Evolutionary conservation across 1,284 basidiomycete genomes (phyloP).

Genomic region (Coniferiporia weirii): DNA sequence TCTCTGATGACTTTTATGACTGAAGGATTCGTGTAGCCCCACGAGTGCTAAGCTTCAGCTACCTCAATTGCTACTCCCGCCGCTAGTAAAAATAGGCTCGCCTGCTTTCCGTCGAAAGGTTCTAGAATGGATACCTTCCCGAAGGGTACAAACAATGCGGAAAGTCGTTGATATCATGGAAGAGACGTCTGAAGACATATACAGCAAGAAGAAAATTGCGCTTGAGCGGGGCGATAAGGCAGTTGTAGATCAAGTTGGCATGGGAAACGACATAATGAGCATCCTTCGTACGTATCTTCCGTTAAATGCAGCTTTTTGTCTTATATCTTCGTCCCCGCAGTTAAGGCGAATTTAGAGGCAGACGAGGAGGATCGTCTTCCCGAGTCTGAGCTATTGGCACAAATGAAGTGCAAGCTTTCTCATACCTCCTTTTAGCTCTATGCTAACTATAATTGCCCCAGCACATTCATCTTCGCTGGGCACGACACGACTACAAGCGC

Average conservation of each 20-base stretch:
- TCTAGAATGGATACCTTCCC: constrained; percentile 25
- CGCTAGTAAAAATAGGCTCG: constrained; percentile 9
- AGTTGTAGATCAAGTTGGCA: constrained; percentile 20
- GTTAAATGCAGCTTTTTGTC: neutral
- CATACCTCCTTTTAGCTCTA: constrained; percentile 30
- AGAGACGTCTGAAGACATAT: constrained; percentile 5
- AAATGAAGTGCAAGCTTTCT: constrained; percentile 26
- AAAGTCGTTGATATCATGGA: constrained; percentile 11
- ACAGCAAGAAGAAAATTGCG: constrained; percentile 21
- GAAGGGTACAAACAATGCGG: constrained; percentile 25
- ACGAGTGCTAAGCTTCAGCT: neutral
- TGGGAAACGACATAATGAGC: constrained; percentile 30
- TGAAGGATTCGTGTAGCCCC: neutral
- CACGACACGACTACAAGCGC: constrained; percentile 29
- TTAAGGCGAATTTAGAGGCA: constrained; percentile 24
- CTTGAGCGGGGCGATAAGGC: constrained; percentile 23
- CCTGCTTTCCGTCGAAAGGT: constrained; percentile 9
- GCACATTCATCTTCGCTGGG: constrained; percentile 28
- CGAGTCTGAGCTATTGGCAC: constrained; percentile 29
- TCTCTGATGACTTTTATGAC: neutral
- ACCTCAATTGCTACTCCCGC: constrained; percentile 6
- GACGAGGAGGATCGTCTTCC: constrained; percentile 19
- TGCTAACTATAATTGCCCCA: constrained; percentile 2
- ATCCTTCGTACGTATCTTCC: constrained; percentile 25
- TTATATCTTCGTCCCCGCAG: neutral